Percentiles rank a stretch among this genome's conserved stretches.
Evolutionary conservation across 768 basidiomycete genomes (phyloP).

Genomic region (Epithele typhae): DNA sequence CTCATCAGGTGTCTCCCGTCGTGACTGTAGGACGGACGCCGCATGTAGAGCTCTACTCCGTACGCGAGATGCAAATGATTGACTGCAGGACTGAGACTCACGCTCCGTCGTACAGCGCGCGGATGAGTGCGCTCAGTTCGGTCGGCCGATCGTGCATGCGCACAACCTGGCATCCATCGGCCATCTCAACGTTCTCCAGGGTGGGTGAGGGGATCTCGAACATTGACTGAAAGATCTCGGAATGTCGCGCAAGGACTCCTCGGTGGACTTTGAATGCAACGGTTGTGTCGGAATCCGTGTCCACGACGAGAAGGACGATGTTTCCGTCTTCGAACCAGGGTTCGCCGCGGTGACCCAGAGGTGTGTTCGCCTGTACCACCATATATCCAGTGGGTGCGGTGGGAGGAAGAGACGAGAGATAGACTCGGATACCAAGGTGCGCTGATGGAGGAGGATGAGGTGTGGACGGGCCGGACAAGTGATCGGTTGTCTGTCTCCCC

Average conservation of each 20-base stretch:
- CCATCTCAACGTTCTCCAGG: slow-evolving; percentile 26
- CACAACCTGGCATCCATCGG: slow-evolving; percentile 48
- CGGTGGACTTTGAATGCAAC: slow-evolving; percentile 53
- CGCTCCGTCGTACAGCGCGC: slow-evolving; percentile 54
- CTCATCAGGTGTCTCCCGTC: no score
- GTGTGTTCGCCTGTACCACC: neutral
- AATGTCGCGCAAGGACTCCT: slow-evolving; percentile 43
- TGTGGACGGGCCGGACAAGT: no score
- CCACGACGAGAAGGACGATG: slow-evolving; percentile 42
- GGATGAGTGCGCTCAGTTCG: slow-evolving; percentile 48
- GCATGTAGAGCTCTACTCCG: neutral
- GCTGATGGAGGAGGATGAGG: no score
- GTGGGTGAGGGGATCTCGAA: slow-evolving; percentile 40
- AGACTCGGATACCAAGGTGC: no score
- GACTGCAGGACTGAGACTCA: slow-evolving; percentile 34
- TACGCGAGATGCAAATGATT: no score
- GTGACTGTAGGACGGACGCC: neutral
- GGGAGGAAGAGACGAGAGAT: neutral
- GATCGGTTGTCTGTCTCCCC: no score
- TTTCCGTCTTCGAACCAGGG: slow-evolving; percentile 64
- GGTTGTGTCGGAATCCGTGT: slow-evolving; percentile 24
- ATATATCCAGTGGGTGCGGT: no score
- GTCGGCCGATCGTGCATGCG: slow-evolving; percentile 47
- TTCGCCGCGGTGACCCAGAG: slow-evolving; percentile 27
- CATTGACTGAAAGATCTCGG: slow-evolving; percentile 54